Base-by-base conservation (phyloP, 164 flowering plant species). In the Magnolia officinalis region DNA sequence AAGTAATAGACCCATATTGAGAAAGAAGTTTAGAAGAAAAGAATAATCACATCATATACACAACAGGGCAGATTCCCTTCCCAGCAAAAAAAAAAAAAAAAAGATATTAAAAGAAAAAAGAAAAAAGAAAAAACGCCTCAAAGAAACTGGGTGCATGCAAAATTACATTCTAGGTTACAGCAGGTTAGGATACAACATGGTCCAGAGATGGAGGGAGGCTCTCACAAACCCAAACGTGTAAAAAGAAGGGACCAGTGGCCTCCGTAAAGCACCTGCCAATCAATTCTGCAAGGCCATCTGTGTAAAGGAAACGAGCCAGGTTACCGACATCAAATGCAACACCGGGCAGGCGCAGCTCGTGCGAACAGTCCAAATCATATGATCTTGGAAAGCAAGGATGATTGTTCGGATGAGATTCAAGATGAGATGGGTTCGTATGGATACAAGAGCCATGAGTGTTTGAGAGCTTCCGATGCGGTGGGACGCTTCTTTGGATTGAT, bases 351-450 rank as follows among this genome's bases (percentile, higher is more conserved):
- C 4, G 63, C 49, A 51, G 63, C 19, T 55, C 23, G 63, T 51
- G 63, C n/a, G 3, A 16, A 24, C 37, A 51, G 4, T 55, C 59
- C 7, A 16, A 67, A 29, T 1, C 8, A n/a, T 21, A 52, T 4
- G 50, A 10, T 72, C 45, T 59, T 16, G 37, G 0, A 2, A 2
- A 55, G 61, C 61, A 1, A 4, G n/a, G 49, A 58, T 50, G 67
- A 52, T 58, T 6, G 24, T 23, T 68, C 11, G 19, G 6, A 66
- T 14, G 49, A 19, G 58, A 29, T 24, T 90, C 87, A 93, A 67
- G 98, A 90, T 72, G 98, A 95, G 75, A 95, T 95, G 63, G 99
- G 98, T 74, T 95, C 99, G 24, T 95, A 95, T 18, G 98, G 99
- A 79, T 85, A 94, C 49, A 96, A 90, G 13, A 95, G 88, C 99